Evolutionary conservation across 2,329 filamentous ascomycete genomes (phyloP).

Genomic region (Fusarium pilosicola): DNA sequence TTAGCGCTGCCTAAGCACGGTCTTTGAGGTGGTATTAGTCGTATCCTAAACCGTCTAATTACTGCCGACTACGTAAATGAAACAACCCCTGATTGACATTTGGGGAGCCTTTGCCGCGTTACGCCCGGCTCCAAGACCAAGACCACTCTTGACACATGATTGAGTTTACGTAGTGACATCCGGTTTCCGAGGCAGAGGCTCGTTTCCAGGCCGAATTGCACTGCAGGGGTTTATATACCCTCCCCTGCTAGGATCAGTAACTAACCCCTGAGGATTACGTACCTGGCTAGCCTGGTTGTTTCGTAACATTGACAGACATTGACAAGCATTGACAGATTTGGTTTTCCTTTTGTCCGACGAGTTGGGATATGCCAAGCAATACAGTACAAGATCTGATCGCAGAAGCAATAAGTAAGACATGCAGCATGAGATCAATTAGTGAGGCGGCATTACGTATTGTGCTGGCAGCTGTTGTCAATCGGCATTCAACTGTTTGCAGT

Average conservation of each 20-base stretch:
- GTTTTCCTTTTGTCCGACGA: not conserved
- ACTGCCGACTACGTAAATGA: not conserved
- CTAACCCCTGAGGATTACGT: not conserved
- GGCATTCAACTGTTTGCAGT: not conserved
- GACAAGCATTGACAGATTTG: not conserved
- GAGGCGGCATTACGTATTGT: not conserved
- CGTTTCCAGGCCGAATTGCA: not conserved
- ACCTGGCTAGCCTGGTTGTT: not conserved
- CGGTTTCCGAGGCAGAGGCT: not conserved
- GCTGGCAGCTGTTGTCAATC: not conserved
- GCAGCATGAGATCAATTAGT: not conserved
- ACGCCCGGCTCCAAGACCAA: not conserved
- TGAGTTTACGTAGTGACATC: not conserved
- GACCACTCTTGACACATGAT: not conserved
- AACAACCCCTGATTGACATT: not conserved
- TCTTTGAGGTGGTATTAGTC: not conserved
- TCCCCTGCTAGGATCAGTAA: not conserved
- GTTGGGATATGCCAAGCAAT: not conserved
- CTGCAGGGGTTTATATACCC: not conserved
- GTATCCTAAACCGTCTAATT: constrained; percentile 1
- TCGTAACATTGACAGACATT: not conserved
- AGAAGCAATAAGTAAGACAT: not conserved
- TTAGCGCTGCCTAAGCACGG: not conserved
- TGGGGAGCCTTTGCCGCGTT: not conserved
- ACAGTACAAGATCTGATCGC: not conserved